These are phyloP conservation scores for Nasturtium officinale DNA, from an alignment of 345 rosid species.

Conservation along the genomic window DNA sequence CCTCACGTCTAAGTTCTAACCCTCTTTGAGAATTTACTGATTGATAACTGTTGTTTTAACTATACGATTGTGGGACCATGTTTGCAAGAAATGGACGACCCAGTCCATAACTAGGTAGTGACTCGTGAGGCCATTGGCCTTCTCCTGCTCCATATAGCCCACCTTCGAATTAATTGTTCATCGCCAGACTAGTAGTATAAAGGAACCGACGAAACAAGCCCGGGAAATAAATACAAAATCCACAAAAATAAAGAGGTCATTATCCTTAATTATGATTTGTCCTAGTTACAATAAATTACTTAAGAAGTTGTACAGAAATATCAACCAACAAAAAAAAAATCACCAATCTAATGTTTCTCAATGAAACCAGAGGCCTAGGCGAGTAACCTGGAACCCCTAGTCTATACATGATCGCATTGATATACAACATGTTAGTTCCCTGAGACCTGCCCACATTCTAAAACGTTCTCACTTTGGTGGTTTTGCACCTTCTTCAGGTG, in stretches of 20 bases:
- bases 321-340: conserved; percentile 9
- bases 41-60: not conserved
- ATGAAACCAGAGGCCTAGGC: conserved; percentile 17
- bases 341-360: conserved; percentile 38
- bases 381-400: not conserved
- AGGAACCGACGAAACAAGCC: not conserved
- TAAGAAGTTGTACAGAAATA: not conserved
- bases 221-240: not conserved
- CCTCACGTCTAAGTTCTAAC: not conserved
- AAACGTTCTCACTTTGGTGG: conserved; percentile 31
- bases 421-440: conserved; percentile 40
- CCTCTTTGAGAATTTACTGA: not conserved
- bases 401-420: conserved; percentile 36
- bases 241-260: not conserved
- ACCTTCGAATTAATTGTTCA: not conserved
- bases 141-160: conserved; percentile 8
- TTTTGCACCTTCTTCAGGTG: conserved; percentile 12
- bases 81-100: not conserved
- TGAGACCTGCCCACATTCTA: conserved; percentile 28
- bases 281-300: not conserved
- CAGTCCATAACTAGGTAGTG: not conserved
- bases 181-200: not conserved
- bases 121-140: not conserved
- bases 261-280: not conserved
- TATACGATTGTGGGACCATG: not conserved